Percentiles rank a stretch among this genome's conserved stretches.
phyloP scores from a whole-genome alignment of 768 basidiomycete genomes.

The Cystofilobasidium ferigula region DNA sequence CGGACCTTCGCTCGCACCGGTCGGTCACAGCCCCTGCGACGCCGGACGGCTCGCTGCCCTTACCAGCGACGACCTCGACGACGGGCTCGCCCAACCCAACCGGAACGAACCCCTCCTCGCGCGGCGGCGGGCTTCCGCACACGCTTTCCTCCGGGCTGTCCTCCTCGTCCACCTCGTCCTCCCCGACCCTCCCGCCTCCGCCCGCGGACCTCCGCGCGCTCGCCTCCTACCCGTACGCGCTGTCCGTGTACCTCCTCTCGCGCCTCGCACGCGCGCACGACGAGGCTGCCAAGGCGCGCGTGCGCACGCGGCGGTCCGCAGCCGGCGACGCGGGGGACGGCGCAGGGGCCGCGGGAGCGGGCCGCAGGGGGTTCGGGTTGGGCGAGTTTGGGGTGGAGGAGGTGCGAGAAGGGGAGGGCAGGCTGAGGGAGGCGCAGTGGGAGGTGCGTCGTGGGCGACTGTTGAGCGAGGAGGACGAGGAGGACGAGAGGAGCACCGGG shows the following conservation, averaged over 20 bases:
- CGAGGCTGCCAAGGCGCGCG: slow-evolving; percentile 41
- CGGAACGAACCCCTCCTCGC: background rate
- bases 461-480: slow-evolving; percentile 24
- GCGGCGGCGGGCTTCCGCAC: background rate
- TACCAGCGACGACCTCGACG: slow-evolving; percentile 5
- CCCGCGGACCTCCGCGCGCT: slow-evolving; percentile 25
- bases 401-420: slow-evolving; percentile 37
- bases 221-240: slow-evolving; percentile 22
- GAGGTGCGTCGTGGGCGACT: slow-evolving; percentile 19
- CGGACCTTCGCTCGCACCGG: background rate
- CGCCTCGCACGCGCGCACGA: slow-evolving; percentile 60
- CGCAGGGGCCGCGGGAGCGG: slow-evolving; percentile 33
- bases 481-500: no score
- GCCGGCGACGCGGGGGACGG: slow-evolving; percentile 35
- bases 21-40: no score
- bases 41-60: slow-evolving; percentile 5
- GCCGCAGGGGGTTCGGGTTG: slow-evolving; percentile 55
- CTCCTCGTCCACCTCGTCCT: slow-evolving; percentile 19
- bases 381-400: slow-evolving; percentile 55
- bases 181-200: slow-evolving; percentile 25
- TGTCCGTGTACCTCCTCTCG: slow-evolving; percentile 50
- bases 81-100: background rate
- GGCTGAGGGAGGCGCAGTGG: slow-evolving; percentile 33
- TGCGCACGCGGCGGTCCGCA: slow-evolving; percentile 45
- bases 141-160: background rate